These are phyloP conservation scores for Sporothrix phasma DNA, from an alignment of 2,329 filamentous ascomycete genomes.

Conservation along the genomic window DNA sequence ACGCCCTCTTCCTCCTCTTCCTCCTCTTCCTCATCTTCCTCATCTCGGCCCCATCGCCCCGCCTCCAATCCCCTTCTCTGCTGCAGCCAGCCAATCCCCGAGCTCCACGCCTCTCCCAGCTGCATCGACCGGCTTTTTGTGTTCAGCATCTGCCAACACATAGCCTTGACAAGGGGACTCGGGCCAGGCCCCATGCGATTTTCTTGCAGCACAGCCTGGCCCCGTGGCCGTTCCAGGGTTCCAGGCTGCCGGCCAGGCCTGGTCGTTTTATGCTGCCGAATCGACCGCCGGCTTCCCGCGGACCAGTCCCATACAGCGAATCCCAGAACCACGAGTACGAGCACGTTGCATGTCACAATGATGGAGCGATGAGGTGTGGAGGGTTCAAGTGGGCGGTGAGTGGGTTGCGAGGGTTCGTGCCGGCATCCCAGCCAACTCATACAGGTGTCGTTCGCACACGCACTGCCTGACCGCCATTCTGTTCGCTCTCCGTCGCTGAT, in stretches of 20 bases:
- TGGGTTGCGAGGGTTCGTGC: not conserved
- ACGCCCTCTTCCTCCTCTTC: not conserved
- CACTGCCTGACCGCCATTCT: not conserved
- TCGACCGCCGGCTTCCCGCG: not conserved
- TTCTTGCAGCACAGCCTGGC: not conserved
- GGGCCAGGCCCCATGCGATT: not conserved
- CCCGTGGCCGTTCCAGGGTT: not conserved
- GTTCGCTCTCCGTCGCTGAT: not conserved
- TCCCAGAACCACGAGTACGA: too few species aligned
- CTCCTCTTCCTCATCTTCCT: too few species aligned
- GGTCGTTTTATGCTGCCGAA: not conserved
- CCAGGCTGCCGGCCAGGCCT: not conserved
- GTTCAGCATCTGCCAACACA: constrained; percentile 15
- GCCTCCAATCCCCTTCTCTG: not conserved
- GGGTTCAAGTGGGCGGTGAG: not conserved
- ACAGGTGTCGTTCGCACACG: too few species aligned
- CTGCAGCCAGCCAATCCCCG: constrained; percentile 17
- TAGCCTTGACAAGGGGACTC: not conserved
- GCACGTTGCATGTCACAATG: too few species aligned
- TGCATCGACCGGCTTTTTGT: constrained; percentile 5
- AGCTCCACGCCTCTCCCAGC: constrained; percentile 16
- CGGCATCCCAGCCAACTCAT: not conserved
- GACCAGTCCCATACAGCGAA: not conserved
- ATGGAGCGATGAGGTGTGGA: not conserved
- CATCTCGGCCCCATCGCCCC: constrained; percentile 1